phyloP scores from a whole-genome alignment of 1,139 yeast genomes.

The Blastobotrys elegans region DNA sequence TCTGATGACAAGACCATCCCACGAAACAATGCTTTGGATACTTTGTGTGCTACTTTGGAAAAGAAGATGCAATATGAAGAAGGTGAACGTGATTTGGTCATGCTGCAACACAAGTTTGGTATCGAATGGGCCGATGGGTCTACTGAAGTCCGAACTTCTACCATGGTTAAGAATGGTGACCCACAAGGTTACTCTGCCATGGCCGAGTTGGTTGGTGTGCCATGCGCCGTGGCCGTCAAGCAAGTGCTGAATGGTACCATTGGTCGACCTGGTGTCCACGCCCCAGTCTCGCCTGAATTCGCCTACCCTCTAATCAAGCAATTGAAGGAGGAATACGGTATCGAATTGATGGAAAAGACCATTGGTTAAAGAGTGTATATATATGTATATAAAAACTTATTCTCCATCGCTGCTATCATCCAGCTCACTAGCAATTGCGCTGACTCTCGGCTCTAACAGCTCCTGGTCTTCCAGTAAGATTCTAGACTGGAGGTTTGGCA shows the following conservation, averaged over 20 bases:
- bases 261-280: conserved; percentile 75
- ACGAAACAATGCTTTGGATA: conserved; percentile 91
- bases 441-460: conserved; percentile 36
- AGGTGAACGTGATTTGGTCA: conserved; percentile 92
- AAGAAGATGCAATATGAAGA: conserved; percentile 92
- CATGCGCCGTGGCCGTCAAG: conserved; percentile 93
- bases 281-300: conserved; percentile 88
- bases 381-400: background rate
- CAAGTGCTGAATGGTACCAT: conserved; percentile 82
- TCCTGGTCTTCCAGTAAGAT: conserved; percentile 38
- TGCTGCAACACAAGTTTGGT: conserved; percentile 96
- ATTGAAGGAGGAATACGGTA: conserved; percentile 84
- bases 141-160: conserved; percentile 87
- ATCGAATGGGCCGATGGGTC: conserved; percentile 94
- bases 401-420: conserved; percentile 3
- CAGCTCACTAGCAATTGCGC: conserved; percentile 31
- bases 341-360: conserved; percentile 80
- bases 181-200: conserved; percentile 94
- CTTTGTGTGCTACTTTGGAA: conserved; percentile 94
- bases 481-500: conserved; percentile 54
- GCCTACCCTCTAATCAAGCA: conserved; percentile 88
- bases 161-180: conserved; percentile 90
- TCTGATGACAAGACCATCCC: conserved; percentile 72
- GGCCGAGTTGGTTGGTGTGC: conserved; percentile 98
- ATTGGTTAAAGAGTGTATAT: conserved; percentile 21